phyloP scores from a whole-genome alignment of 2,329 filamentous ascomycete genomes.

The Neonectria punicea region DNA sequence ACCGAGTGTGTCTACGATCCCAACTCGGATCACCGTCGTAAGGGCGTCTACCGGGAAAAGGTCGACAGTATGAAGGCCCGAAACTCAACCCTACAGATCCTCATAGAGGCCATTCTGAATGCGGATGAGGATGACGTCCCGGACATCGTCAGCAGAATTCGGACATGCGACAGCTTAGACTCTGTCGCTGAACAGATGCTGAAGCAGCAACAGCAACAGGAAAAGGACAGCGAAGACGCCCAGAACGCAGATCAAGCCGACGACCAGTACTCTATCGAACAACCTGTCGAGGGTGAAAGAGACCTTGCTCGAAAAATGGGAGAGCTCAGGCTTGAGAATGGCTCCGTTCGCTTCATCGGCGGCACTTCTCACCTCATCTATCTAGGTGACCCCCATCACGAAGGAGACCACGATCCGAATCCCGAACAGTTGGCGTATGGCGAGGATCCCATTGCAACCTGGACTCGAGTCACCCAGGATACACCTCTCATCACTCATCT shows the following conservation, averaged over 20 bases:
- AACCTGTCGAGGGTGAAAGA: slow-evolving; percentile 70
- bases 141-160: slow-evolving; percentile 84
- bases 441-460: slow-evolving; percentile 81
- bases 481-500: slow-evolving; percentile 83
- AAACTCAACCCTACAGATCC: slow-evolving; percentile 88
- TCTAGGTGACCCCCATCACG: slow-evolving; percentile 63
- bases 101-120: slow-evolving; percentile 93
- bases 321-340: slow-evolving; percentile 86
- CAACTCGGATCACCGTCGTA: slow-evolving; percentile 93
- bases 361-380: slow-evolving; percentile 95
- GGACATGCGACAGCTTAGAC: slow-evolving; percentile 80
- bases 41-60: slow-evolving; percentile 97
- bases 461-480: slow-evolving; percentile 88
- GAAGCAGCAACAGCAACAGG: slow-evolving; percentile 51
- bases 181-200: slow-evolving; percentile 64
- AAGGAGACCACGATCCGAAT: slow-evolving; percentile 53
- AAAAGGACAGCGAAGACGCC: slow-evolving; percentile 53
- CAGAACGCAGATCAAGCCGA: slow-evolving; percentile 53
- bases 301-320: slow-evolving; percentile 94
- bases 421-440: slow-evolving; percentile 59
- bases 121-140: slow-evolving; percentile 88
- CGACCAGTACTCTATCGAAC: slow-evolving; percentile 53
- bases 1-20: slow-evolving; percentile 95
- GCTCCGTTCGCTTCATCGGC: slow-evolving; percentile 89
- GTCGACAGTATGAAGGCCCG: slow-evolving; percentile 87